These are phyloP conservation scores for Lichtheimia hyalospora DNA, from an alignment of 371 early-diverging fungal species.

Conservation along the genomic window DNA sequence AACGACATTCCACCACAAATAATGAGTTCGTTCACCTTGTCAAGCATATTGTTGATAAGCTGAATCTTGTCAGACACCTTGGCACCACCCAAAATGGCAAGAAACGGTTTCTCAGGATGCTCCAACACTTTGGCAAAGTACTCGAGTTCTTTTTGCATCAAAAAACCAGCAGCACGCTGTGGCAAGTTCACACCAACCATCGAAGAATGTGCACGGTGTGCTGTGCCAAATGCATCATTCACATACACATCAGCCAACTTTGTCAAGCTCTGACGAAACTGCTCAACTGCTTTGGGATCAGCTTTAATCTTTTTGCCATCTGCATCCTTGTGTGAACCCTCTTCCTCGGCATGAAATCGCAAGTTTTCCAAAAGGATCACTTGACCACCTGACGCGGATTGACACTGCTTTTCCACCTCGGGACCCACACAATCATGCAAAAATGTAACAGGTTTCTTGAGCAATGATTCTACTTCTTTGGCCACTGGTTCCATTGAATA, in stretches of 20 bases:
- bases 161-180: constrained; percentile 90
- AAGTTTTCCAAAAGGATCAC: constrained; percentile 97
- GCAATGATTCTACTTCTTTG: constrained; percentile 79
- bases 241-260: constrained; percentile 96
- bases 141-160: constrained; percentile 98
- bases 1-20: constrained; percentile 98
- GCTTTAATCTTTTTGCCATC: constrained; percentile 93
- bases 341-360: constrained; percentile 98
- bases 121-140: constrained; percentile 96
- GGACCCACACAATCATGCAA: constrained; percentile 91
- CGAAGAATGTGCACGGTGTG: constrained; percentile 95
- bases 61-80: constrained; percentile 99
- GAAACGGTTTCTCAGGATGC: constrained; percentile 90
- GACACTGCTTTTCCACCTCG: constrained; percentile 82
- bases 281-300: constrained; percentile 69
- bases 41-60: constrained; percentile 94
- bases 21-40: constrained; percentile 87
- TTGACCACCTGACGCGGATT: constrained; percentile 75
- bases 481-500: constrained; percentile 93
- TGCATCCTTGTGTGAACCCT: constrained; percentile 90
- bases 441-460: constrained; percentile 88
- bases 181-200: constrained; percentile 95
- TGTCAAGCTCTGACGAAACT: constrained; percentile 89
- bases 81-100: constrained; percentile 98
- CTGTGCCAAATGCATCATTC: constrained; percentile 99